Conservation (phyloP, 2,329 filamentous ascomycete species). For the Sphaerostilbella broomeana region DNA sequence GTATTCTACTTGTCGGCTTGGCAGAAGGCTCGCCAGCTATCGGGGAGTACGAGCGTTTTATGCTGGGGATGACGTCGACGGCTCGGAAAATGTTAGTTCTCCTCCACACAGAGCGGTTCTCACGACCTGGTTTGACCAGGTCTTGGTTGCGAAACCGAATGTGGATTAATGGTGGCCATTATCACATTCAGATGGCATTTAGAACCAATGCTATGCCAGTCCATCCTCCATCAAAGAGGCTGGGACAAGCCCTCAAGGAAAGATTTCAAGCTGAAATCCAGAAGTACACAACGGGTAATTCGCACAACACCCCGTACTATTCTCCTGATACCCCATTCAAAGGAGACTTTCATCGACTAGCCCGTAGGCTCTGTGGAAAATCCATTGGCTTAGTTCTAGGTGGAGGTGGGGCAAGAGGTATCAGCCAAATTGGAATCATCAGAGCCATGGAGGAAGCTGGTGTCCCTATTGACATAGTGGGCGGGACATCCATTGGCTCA, state of each 20-base stretch:
- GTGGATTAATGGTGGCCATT: conserved; percentile 97
- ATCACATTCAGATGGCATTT: conserved; percentile 95
- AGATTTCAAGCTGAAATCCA: conserved; percentile 96
- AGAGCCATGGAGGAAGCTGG: conserved; percentile 92
- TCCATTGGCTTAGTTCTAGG: conserved; percentile 91
- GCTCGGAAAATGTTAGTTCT: conserved; percentile 88
- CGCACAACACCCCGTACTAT: conserved; percentile 84
- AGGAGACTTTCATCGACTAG: conserved; percentile 91
- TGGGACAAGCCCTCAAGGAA: conserved; percentile 83
- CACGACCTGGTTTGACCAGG: conserved; percentile 73
- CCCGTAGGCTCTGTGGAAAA: conserved; percentile 83
- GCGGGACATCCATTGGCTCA: conserved; percentile 91
- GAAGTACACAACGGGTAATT: conserved; percentile 90
- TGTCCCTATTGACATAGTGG: conserved; percentile 90
- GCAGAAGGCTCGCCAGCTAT: conserved; percentile 86
- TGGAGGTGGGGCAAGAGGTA: conserved; percentile 85
- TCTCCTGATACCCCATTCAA: conserved; percentile 90
- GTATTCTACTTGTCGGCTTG: conserved; percentile 84
- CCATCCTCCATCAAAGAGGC: conserved; percentile 66
- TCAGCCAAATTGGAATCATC: conserved; percentile 90
- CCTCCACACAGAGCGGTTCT: conserved; percentile 83
- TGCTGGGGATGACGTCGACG: conserved; percentile 95
- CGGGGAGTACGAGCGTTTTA: conserved; percentile 92
- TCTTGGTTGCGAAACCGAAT: conserved; percentile 87
- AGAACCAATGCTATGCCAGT: conserved; percentile 68